Conservation (phyloP, 2,329 filamentous ascomycete species). For the Geosmithia flava region DNA sequence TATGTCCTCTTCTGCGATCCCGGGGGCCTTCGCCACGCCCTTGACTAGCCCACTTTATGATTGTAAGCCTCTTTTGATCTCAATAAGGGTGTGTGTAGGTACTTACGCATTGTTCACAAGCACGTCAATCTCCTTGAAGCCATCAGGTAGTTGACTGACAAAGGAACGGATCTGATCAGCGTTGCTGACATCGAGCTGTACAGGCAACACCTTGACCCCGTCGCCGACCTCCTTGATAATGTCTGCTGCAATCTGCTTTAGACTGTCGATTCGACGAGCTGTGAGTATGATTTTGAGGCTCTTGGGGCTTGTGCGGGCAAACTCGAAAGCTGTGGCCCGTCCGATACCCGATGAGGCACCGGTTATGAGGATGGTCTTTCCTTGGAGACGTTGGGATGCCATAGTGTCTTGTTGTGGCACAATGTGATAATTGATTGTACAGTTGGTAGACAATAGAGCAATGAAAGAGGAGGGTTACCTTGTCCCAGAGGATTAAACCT, state of each 20-base stretch:
- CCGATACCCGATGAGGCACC: constrained; percentile 93
- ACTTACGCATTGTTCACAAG: constrained; percentile 92
- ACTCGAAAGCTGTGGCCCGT: constrained; percentile 75
- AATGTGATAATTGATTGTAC: background rate
- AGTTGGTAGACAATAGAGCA: background rate
- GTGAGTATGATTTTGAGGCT: constrained; percentile 77
- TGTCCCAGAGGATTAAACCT: background rate
- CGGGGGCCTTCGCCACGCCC: constrained; percentile 76
- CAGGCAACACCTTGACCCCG: constrained; percentile 70
- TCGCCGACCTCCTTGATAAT: constrained; percentile 66
- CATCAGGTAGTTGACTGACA: constrained; percentile 60
- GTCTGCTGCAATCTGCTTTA: constrained; percentile 64
- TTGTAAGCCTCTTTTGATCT: no score
- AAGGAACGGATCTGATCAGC: constrained; percentile 62
- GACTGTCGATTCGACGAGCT: constrained; percentile 68
- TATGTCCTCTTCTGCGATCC: constrained; percentile 74
- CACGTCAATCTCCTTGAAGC: constrained; percentile 75
- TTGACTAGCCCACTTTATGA: constrained; percentile 66
- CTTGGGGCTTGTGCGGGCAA: constrained; percentile 72
- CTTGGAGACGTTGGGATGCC: constrained; percentile 56
- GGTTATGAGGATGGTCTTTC: constrained; percentile 87
- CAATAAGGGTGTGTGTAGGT: background rate
- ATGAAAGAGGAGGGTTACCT: background rate
- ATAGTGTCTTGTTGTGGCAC: background rate
- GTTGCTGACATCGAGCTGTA: constrained; percentile 80